Evolutionary conservation across 1,284 basidiomycete species (phyloP).

Genomic region (Apiotrichum akiyoshidainum): DNA sequence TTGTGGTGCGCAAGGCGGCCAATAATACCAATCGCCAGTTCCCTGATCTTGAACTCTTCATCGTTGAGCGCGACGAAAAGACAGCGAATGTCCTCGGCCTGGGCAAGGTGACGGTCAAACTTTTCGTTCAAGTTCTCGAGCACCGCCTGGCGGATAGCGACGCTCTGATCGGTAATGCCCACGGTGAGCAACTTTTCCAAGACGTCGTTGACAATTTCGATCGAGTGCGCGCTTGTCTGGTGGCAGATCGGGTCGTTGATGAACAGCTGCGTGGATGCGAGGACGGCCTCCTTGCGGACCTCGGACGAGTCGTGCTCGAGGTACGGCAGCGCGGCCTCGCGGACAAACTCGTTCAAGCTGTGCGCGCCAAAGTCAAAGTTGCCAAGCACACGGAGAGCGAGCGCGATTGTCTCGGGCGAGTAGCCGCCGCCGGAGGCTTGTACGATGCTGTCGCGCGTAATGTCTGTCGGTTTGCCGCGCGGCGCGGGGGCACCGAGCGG

Average conservation of each 20-base stretch:
- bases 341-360: slow-evolving; percentile 93
- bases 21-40: slow-evolving; percentile 85
- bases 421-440: slow-evolving; percentile 51
- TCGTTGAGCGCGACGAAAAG: slow-evolving; percentile 98
- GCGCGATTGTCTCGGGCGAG: slow-evolving; percentile 70
- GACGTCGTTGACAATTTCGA: slow-evolving; percentile 96
- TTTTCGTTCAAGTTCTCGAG: slow-evolving; percentile 84
- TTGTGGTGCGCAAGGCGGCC: slow-evolving; percentile 93
- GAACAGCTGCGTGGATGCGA: slow-evolving; percentile 88
- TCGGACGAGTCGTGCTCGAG: slow-evolving; percentile 89
- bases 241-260: slow-evolving; percentile 94
- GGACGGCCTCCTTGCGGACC: slow-evolving; percentile 83
- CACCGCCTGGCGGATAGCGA: slow-evolving; percentile 81
- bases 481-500: slow-evolving; percentile 67
- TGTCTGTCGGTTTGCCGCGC: slow-evolving; percentile 45
- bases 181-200: slow-evolving; percentile 95
- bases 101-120: slow-evolving; percentile 97
- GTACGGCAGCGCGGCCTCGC: slow-evolving; percentile 86
- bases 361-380: slow-evolving; percentile 95
- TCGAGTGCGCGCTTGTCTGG: slow-evolving; percentile 92
- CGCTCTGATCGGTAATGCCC: slow-evolving; percentile 92
- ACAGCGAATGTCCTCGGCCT: slow-evolving; percentile 95
- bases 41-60: slow-evolving; percentile 89
- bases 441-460: slow-evolving; percentile 60
- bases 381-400: slow-evolving; percentile 84